Base-by-base conservation (phyloP, 306 rosid species). In the Glycyrrhiza uralensis region DNA sequence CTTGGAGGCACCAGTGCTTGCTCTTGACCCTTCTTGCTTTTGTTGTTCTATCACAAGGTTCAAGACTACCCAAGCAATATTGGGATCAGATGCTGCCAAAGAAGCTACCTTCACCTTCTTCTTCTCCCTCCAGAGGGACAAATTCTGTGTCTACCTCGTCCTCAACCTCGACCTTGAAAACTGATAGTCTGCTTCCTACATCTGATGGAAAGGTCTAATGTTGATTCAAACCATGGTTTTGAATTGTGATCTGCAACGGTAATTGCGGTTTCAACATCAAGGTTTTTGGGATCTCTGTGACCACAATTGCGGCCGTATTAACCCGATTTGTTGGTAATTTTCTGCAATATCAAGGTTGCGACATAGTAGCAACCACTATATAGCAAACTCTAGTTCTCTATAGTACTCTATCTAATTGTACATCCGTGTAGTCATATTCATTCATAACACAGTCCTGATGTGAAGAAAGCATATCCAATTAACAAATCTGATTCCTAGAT, bases 11-110 rank as follows among this genome's bases (percentile, higher is more conserved):
- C 50, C 81, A 65, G 55, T 82, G 81, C 69, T 62, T 91, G 76
- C 29, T 89, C 77, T 69, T 91, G 24, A 45, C 77, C 23, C 80
- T 89, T 39, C 68, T 85, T 47, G 66, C 78, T 18, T 63, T 83
- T 64, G 26, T 81, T 60, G 66, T 87, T 79, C 52, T 82, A 49
- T 82, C 90, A 19, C 85, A 89, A 51, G 88, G 90, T 2, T 75
- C 96, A 65, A 89, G 97, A 50, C 22, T n/a, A n/a, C 93, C 93
- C 0, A 82, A 61, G 67, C 69, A 61, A 23, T 79, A 29, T n/a
- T 91, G 88, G 87, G 76, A 87, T 17, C 96, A 89, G 62, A 91
- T 89, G 97, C 79, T 91, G 70, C 97, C 96, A 1, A 91, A 91
- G 91, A 89, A 84, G 93, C 87, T 85, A 1, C 91, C 91, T 18